Conservation (phyloP, 345 rosid species). For the Rhodamnia argentea region DNA sequence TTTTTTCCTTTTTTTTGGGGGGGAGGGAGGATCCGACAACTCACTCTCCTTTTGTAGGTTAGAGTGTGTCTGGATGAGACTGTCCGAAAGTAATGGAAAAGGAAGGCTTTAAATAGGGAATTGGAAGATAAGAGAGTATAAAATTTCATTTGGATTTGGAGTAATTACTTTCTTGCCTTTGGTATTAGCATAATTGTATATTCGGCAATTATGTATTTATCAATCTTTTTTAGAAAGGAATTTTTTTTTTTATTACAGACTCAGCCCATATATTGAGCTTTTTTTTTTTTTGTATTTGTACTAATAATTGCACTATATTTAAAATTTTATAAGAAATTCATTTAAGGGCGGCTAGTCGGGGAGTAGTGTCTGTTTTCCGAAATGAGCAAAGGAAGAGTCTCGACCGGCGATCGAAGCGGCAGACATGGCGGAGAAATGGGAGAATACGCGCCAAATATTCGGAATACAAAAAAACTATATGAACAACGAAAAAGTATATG, state of each 20-base stretch:
- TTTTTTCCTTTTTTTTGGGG: not conserved
- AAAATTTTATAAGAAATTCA: not conserved
- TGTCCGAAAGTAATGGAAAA: not conserved
- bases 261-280: not conserved
- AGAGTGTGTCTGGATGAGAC: not conserved
- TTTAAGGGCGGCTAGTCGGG: not conserved
- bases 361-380: not conserved
- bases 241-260: not conserved
- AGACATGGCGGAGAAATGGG: not conserved
- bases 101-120: not conserved
- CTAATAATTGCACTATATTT: not conserved
- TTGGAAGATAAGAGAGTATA: not conserved
- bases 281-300: not conserved
- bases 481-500: not conserved
- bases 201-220: not conserved
- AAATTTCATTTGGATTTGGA: not conserved
- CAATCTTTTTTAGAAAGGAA: not conserved
- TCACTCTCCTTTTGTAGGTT: not conserved
- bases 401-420: not conserved
- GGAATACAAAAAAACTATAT: not conserved
- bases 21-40: not conserved
- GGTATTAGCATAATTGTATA: not conserved
- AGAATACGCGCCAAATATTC: not conserved
- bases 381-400: not conserved
- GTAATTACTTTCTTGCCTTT: not conserved